A percentile compares a stretch with the other conserved stretches of the same genome.
Evolutionary conservation across 192 early-diverging fungal species (phyloP).

Genomic region (Backusella luteola): DNA sequence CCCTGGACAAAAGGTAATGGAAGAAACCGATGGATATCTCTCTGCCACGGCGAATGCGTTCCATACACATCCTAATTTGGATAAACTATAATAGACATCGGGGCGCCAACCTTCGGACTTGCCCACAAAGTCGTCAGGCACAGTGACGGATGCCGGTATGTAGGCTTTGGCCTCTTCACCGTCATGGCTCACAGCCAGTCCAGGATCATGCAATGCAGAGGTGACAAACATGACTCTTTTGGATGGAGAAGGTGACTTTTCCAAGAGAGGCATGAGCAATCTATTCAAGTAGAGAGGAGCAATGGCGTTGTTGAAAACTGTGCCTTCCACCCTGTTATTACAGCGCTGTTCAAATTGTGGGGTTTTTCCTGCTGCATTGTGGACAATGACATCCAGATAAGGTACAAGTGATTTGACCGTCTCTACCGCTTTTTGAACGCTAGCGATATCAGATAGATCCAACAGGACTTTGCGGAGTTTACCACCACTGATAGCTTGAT

Average conservation of each 20-base stretch:
- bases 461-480: background rate
- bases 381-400: background rate
- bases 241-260: background rate
- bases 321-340: background rate
- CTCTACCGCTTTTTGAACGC: background rate
- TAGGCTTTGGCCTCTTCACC: background rate
- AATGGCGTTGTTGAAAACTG: background rate
- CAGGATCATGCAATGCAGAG: background rate
- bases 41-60: background rate
- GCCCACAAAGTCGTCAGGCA: background rate
- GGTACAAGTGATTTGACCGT: background rate
- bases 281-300: background rate
- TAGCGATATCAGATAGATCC: background rate
- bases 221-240: background rate
- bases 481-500: background rate
- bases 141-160: background rate
- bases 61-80: background rate
- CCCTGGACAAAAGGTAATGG: background rate
- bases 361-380: background rate
- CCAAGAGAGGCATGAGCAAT: background rate
- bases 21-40: background rate
- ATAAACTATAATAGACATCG: background rate
- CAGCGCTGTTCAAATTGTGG: background rate
- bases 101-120: background rate
- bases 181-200: background rate